Conservation (phyloP, 2,329 filamentous ascomycete genomes). For the Fusarium albidum region DNA sequence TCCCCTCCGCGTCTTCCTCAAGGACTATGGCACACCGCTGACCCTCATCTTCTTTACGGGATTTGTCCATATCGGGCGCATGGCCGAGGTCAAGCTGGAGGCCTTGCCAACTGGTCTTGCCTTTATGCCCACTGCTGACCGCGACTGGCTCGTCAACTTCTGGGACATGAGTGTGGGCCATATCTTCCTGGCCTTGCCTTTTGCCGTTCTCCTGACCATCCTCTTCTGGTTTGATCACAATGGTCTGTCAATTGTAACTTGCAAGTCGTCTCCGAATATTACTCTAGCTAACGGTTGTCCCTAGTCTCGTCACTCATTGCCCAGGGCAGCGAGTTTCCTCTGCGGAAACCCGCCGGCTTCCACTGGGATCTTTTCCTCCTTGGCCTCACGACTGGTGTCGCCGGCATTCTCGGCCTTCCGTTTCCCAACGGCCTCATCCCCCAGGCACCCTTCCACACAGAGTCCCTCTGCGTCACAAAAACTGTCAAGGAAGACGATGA, state of each 20-base stretch:
- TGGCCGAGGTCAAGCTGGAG: conserved; percentile 74
- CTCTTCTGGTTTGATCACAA: conserved; percentile 94
- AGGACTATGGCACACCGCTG: conserved; percentile 87
- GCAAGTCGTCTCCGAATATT: background rate
- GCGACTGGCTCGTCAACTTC: conserved; percentile 81
- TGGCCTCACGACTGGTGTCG: conserved; percentile 78
- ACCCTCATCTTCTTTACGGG: conserved; percentile 89
- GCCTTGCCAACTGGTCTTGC: conserved; percentile 78
- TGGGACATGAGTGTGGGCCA: conserved; percentile 79
- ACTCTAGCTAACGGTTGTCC: background rate
- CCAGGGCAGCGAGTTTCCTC: conserved; percentile 83
- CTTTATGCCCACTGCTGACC: conserved; percentile 78
- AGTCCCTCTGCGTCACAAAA: conserved; percentile 77
- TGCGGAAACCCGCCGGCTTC: conserved; percentile 82
- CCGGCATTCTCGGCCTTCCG: conserved; percentile 78
- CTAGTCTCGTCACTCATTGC: conserved; percentile 82
- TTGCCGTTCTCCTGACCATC: conserved; percentile 82
- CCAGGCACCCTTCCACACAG: conserved; percentile 84
- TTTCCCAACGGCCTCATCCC: conserved; percentile 87
- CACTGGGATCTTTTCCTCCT: conserved; percentile 88
- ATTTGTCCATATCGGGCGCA: conserved; percentile 86
- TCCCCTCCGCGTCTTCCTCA: conserved; percentile 80
- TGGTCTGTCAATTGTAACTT: conserved; percentile 55
- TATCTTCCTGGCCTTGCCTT: conserved; percentile 86
- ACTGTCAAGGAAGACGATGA: conserved; percentile 62